Evolutionary conservation across 805 yeast genomes (phyloP), one percentile per base, ranked within the genome.

Genomic region (Hanseniaspora taiwanica): DNA sequence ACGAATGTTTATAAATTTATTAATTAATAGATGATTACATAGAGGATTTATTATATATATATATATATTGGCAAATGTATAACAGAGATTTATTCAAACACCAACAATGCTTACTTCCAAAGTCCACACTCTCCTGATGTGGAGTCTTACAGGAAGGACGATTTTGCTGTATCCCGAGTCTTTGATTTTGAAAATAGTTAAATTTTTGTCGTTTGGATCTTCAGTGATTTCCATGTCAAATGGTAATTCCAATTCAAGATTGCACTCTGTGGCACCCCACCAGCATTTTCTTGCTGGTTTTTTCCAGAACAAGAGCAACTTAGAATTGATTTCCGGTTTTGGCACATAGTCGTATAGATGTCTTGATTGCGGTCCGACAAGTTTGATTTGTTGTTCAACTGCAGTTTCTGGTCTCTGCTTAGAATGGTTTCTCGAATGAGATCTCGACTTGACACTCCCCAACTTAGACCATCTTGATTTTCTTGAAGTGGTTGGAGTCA

Each of bases 241-340:
- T 2, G 44, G 44, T 16, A 58, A 47, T 35, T 56, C 56, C 14
- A 65, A 56, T 17, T 53, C 61, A 43, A 62, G 62, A 35, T 74
- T 76, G 16, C 36, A 23, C 21, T 60, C 65, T 35, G 75, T 73
- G 55, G 76, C 74, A 6, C 83, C 71, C 98, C 98, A 91, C 98
- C 98, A 91, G 63, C 98, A 91, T 56, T 91, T 91, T 54, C 97
- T 72, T 2, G 98, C 98, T 1, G 98, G 98, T 56, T 91, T 91
- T 46, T 94, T 72, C 97, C 98, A 91, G 55, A 91, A 91, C 39
- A 91, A 63, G 27, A 91, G 66, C 39, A 91, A 68, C 58, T 91
- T 91, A 49, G 59, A 54, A 67, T 74, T 47, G 52, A 64, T 49
- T 35, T 58, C 55, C 19, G 62, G 60, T 29, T 51, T 54, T n/a